Percentiles rank a stretch among this genome's conserved stretches.
Conservation (phyloP, 345 rosid species). For the Mangifera indica region DNA sequence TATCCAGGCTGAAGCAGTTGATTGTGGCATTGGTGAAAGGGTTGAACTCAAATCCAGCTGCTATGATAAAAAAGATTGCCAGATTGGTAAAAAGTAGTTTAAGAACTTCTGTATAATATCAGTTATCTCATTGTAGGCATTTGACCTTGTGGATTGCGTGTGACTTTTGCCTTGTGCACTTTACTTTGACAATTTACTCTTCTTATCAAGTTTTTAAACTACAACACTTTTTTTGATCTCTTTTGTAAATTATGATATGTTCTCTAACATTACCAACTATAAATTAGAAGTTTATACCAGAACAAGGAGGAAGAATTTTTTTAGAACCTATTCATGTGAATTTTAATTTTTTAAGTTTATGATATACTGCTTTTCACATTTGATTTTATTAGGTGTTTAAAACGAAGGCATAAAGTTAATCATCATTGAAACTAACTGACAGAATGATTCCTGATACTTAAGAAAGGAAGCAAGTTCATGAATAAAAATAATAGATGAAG, state of each 20-base stretch:
- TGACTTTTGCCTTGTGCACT: no score
- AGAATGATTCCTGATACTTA: not conserved
- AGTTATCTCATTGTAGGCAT: conserved; percentile 2
- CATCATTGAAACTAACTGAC: not conserved
- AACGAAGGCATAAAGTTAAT: not conserved
- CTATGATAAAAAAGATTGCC: conserved; percentile 85
- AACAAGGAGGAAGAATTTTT: not conserved
- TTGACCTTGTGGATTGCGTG: not conserved
- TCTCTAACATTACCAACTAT: not conserved
- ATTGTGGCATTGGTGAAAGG: conserved; percentile 75
- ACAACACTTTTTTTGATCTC: not conserved
- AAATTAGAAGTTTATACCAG: not conserved
- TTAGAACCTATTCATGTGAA: not conserved
- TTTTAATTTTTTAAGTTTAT: not conserved
- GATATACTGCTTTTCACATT: not conserved
- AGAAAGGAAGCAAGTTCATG: not conserved
- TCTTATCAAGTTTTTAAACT: not conserved
- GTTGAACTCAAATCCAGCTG: conserved; percentile 82
- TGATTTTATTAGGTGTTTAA: not conserved
- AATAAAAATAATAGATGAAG: not conserved
- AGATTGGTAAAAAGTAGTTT: conserved; percentile 65
- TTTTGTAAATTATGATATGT: not conserved
- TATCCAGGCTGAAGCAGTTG: conserved; percentile 84
- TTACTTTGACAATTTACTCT: not conserved
- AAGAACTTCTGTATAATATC: conserved; percentile 11